A percentile compares a stretch with the other conserved stretches of the same genome.
Conservation (phyloP, 129 eudicot genomes). For the Arctium lappa region DNA sequence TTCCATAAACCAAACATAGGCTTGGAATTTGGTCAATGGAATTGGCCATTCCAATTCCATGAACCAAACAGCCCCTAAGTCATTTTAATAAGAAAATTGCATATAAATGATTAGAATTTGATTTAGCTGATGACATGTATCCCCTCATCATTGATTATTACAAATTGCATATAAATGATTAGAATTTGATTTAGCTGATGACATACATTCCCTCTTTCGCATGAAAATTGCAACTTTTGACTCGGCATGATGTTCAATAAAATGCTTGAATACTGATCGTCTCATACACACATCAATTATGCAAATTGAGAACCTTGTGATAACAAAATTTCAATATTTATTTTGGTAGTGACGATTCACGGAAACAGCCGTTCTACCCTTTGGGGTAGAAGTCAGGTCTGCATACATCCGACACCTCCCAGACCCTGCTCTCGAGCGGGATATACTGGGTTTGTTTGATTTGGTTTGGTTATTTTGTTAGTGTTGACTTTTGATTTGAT, state of each 20-base stretch:
- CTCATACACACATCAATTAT: not conserved
- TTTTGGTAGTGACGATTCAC: not conserved
- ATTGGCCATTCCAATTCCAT: too few species aligned
- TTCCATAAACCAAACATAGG: too few species aligned
- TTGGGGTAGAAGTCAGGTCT: not conserved
- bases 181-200: not conserved
- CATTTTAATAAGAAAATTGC: not conserved
- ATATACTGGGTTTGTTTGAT: not conserved
- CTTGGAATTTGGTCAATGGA: too few species aligned
- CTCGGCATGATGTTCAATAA: not conserved
- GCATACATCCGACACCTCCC: not conserved
- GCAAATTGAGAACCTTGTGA: not conserved
- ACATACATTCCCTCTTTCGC: not conserved
- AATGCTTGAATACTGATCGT: not conserved
- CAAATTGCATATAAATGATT: not conserved
- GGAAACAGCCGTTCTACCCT: not conserved
- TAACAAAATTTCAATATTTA: not conserved
- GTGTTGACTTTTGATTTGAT: conserved; percentile 8
- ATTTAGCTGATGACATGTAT: not conserved
- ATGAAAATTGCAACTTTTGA: conserved; percentile 3
- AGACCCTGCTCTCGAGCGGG: not conserved
- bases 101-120: not conserved
- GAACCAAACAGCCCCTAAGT: too few species aligned
- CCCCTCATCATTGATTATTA: not conserved
- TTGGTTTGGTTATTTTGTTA: not conserved